Evolutionary conservation across 805 yeast species (phyloP), one percentile per base, ranked within the genome.

Genomic region (Barnettozyma botsteinii): DNA sequence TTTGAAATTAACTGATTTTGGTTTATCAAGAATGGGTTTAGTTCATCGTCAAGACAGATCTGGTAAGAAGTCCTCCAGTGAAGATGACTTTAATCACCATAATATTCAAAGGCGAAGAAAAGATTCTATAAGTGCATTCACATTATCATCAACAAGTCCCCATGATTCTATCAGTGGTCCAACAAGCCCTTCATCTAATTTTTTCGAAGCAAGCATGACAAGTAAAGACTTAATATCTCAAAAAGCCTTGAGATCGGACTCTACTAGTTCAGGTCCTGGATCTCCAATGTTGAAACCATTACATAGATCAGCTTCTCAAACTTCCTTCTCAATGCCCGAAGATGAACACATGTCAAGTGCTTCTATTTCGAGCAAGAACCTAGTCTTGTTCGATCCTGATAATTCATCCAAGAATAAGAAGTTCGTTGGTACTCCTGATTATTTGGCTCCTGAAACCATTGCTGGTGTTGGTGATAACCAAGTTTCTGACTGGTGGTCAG

Each of bases 341-440:
- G 82, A 75, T 37, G 79, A 73, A 34, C 31, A 52, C 2, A 18
- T 42, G 1, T 19, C 47, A n/a, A 29, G 43, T 25, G 12, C 35
- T 3, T 12, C 46, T 2, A 22, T 44, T 10, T 33, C 52, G 24
- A 31, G 23, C 30, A 54, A 48, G 35, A 69, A 70, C 41, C 72
- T 73, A 45, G 87, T 88, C 0, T 67, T 89, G 31, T 86, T 79
- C 56, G 88, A 88, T 57, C 95, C 95, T 1, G 72, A 72, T 19
- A 73, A 72, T 41, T 59, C 70, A 3, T 69, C 72, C 1, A 76
- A 73, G 38, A 66, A 70, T 20, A 75, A 79, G 51, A 75, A 73
- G 46, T 89, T 91, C 53, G 95, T 88, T 24, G 99, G 99, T 0
- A 93, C 99, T 0, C 99, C 99, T 0, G 98, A 93, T 59, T 93